These are phyloP conservation scores for Candolleomyces eurysporus DNA, from an alignment of 768 basidiomycete species.

Conservation along the genomic window DNA sequence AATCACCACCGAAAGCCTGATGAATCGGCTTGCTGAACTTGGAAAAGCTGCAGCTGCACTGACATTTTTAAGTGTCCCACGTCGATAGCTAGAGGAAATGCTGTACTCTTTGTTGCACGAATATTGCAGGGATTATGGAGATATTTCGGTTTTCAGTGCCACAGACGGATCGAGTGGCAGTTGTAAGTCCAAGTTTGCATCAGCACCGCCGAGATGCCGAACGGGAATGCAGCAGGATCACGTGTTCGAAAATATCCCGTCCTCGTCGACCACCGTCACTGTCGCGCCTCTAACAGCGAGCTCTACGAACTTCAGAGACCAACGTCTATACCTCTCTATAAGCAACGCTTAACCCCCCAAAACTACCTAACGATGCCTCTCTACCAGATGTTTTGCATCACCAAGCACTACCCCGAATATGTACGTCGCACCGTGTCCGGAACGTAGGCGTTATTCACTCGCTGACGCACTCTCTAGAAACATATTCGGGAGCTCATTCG, in stretches of 20 bases:
- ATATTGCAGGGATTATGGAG: no score
- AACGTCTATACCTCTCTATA: background rate
- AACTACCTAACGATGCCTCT: slow-evolving; percentile 62
- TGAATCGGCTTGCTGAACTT: background rate
- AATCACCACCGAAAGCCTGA: background rate
- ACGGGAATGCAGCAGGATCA: background rate
- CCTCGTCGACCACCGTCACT: background rate
- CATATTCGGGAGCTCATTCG: slow-evolving; percentile 75
- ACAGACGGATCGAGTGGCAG: no score
- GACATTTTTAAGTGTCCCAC: no score
- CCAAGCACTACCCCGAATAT: slow-evolving; percentile 72
- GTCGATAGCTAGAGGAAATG: no score
- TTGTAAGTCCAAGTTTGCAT: no score
- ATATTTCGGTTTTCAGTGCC: no score
- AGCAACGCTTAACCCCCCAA: background rate
- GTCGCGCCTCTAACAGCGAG: background rate
- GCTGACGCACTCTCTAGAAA: slow-evolving; percentile 39
- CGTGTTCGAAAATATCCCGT: background rate
- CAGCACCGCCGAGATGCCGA: background rate
- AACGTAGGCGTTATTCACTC: slow-evolving; percentile 1
- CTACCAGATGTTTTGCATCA: slow-evolving; percentile 85
- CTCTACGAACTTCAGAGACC: background rate
- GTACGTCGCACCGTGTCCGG: slow-evolving; percentile 38
- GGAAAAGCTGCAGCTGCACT: no score
- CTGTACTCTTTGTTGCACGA: no score